A percentile compares a stretch with the other conserved stretches of the same genome.
Evolutionary conservation across 306 rosid species (phyloP).

Genomic region (Prosopis cineraria): DNA sequence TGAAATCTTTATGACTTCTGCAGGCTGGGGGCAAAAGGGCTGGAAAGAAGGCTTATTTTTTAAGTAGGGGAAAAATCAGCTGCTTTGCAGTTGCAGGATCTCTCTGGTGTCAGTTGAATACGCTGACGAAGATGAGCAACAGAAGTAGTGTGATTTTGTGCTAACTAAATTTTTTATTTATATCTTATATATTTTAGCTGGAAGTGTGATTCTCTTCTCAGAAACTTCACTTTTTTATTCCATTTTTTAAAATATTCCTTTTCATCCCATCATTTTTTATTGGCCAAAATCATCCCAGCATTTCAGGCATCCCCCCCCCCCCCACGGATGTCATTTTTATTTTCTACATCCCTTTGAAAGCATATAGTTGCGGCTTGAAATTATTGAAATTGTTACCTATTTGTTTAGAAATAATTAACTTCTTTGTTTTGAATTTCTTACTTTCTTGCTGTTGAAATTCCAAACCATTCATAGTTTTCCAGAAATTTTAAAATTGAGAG

Average conservation of each 20-base stretch:
- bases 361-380: not conserved
- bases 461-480: not conserved
- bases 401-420: not conserved
- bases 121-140: slow-evolving; percentile 2
- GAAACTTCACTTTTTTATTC: slow-evolving; percentile 8
- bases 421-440: not conserved
- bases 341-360: slow-evolving; percentile 27
- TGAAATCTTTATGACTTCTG: slow-evolving; percentile 27
- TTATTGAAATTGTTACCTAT: not conserved
- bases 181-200: slow-evolving; percentile 40
- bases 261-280: not conserved
- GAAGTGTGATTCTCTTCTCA: slow-evolving; percentile 37
- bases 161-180: slow-evolving; percentile 32
- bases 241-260: slow-evolving; percentile 20
- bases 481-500: not conserved
- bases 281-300: not conserved
- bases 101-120: slow-evolving; percentile 23
- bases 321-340: not conserved
- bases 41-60: slow-evolving; percentile 72
- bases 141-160: slow-evolving; percentile 28
- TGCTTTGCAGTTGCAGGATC: slow-evolving; percentile 38
- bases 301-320: slow-evolving; percentile 21
- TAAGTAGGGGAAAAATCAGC: slow-evolving; percentile 36
- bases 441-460: not conserved
- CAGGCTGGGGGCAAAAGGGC: slow-evolving; percentile 88